Conservation (phyloP, 805 yeast species). For the Barnettozyma populi region DNA sequence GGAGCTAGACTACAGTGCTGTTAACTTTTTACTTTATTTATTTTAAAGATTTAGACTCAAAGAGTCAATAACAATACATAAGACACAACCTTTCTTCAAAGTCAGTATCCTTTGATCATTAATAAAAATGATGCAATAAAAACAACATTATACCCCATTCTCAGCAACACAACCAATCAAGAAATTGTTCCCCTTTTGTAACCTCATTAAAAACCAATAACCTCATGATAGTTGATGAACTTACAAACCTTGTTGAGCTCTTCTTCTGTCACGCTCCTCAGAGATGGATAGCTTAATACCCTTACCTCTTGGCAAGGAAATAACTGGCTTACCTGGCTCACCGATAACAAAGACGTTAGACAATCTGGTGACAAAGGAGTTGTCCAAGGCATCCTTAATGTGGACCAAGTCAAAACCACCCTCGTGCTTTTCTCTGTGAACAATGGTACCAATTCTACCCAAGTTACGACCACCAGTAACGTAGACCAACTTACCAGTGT, state of each 20-base stretch:
- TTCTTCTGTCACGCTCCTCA: slow-evolving; percentile 98
- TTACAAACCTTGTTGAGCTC: slow-evolving; percentile 52
- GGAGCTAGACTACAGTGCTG: slow-evolving; percentile 21
- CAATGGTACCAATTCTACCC: slow-evolving; percentile 96
- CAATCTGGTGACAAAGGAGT: slow-evolving; percentile 93
- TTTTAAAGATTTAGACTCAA: slow-evolving; percentile 9
- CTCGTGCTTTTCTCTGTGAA: slow-evolving; percentile 96
- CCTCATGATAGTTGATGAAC: slow-evolving; percentile 3
- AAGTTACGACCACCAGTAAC: slow-evolving; percentile 97
- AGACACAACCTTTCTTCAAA: slow-evolving; percentile 2
- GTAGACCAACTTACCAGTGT: slow-evolving; percentile 87
- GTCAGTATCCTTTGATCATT: slow-evolving; percentile 15
- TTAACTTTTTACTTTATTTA: slow-evolving; percentile 10
- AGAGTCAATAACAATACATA: slow-evolving; percentile 23
- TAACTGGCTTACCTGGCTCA: slow-evolving; percentile 91
- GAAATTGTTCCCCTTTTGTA: slow-evolving; percentile 1
- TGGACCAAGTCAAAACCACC: slow-evolving; percentile 98
- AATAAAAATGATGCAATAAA: slow-evolving; percentile 23
- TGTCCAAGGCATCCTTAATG: slow-evolving; percentile 91
- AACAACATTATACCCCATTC: slow-evolving; percentile 11
- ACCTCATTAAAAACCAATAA: slow-evolving; percentile 7
- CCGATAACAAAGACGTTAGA: slow-evolving; percentile 91
- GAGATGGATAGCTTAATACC: slow-evolving; percentile 94
- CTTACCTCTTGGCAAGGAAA: slow-evolving; percentile 97
- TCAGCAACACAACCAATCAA: not conserved